These are phyloP conservation scores for Sesbania bispinosa DNA, from an alignment of 306 rosid genomes.

Conservation along the genomic window DNA sequence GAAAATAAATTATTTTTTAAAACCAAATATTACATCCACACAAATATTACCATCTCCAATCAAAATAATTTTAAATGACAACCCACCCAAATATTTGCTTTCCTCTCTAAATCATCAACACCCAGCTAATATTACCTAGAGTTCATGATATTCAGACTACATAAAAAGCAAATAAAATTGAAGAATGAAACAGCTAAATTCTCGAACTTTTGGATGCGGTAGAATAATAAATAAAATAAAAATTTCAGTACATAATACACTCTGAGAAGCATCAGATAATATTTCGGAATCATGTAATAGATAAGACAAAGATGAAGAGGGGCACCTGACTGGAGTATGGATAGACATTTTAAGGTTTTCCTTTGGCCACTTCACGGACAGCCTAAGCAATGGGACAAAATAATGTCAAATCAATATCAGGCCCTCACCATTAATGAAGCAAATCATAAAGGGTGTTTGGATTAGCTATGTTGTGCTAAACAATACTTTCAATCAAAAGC, in stretches of 20 bases:
- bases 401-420: conserved; percentile 19
- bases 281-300: neutral
- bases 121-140: neutral
- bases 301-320: conserved; percentile 7
- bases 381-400: conserved; percentile 47
- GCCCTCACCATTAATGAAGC: neutral
- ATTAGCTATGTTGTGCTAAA: neutral
- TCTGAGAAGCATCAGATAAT: neutral
- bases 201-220: neutral
- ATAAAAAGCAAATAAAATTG: too few relatives aligned
- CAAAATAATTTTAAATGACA: neutral
- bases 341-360: conserved; percentile 70
- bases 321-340: conserved; percentile 83
- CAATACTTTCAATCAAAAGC: neutral
- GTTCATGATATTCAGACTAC: neutral
- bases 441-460: neutral
- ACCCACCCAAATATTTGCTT: neutral
- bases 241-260: neutral
- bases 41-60: neutral
- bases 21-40: neutral
- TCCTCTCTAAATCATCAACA: neutral
- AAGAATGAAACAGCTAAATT: too few relatives aligned
- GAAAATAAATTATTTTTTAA: too few relatives aligned
- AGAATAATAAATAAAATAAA: neutral
- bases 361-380: conserved; percentile 90